Evolutionary conservation across 1,284 basidiomycete genomes (phyloP).

Genomic region (Taiwanofungus camphoratus): DNA sequence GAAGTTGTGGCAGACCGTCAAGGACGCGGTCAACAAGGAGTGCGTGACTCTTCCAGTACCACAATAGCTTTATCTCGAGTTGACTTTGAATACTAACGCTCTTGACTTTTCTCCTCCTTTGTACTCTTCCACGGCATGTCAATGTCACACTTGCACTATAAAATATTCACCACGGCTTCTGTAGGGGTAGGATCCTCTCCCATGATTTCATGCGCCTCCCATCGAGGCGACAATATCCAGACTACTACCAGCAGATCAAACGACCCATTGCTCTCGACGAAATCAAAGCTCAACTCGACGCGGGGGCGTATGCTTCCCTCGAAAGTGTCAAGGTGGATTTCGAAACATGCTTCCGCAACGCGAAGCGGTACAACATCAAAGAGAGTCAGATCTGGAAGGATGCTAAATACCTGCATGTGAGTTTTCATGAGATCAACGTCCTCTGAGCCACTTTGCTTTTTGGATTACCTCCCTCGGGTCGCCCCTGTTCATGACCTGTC

Average conservation of each 20-base stretch:
- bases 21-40: slow-evolving; percentile 79
- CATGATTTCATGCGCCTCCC: slow-evolving; percentile 76
- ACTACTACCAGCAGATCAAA: slow-evolving; percentile 80
- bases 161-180: slow-evolving; percentile 7
- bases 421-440: slow-evolving; percentile 12
- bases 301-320: slow-evolving; percentile 57
- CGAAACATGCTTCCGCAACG: slow-evolving; percentile 86
- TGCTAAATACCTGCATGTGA: slow-evolving; percentile 63
- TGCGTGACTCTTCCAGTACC: slow-evolving; percentile 43
- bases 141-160: slow-evolving; percentile 8
- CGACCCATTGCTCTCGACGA: slow-evolving; percentile 83
- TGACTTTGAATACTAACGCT: slow-evolving; percentile 24
- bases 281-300: slow-evolving; percentile 75
- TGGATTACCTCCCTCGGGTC: too few species aligned
- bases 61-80: slow-evolving; percentile 1
- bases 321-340: slow-evolving; percentile 77
- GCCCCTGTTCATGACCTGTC: too few species aligned
- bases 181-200: slow-evolving; percentile 62
- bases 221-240: slow-evolving; percentile 76
- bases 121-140: slow-evolving; percentile 11
- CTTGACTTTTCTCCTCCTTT: slow-evolving; percentile 19
- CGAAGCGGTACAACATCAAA: slow-evolving; percentile 84
- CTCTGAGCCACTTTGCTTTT: background rate
- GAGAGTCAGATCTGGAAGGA: slow-evolving; percentile 83
- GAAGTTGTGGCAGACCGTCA: slow-evolving; percentile 67